Conservation (phyloP, 2,329 filamentous ascomycete genomes). For the Cryphonectria naterciae region DNA sequence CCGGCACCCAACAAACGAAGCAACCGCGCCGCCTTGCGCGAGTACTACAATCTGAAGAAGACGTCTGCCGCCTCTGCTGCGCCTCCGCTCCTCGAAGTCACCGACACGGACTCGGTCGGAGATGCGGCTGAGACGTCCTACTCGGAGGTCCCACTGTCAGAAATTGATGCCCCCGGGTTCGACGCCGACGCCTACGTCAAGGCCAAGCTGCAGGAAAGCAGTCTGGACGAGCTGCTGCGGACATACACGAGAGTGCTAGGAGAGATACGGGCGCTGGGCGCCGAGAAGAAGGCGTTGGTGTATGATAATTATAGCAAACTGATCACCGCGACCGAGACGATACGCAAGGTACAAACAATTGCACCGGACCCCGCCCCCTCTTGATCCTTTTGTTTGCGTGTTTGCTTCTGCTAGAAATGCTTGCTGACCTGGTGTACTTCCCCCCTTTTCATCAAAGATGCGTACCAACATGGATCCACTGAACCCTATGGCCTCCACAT, state of each 20-base stretch:
- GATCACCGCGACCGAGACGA: slow-evolving; percentile 95
- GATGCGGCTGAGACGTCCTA: slow-evolving; percentile 37
- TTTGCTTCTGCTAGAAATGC: not conserved
- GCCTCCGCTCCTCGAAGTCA: slow-evolving; percentile 48
- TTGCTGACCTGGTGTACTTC: not conserved
- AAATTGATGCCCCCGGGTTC: slow-evolving; percentile 77
- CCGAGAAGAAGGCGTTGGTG: slow-evolving; percentile 94
- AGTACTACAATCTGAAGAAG: slow-evolving; percentile 87
- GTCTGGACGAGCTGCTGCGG: slow-evolving; percentile 69
- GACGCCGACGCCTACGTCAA: slow-evolving; percentile 71
- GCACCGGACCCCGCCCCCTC: not conserved
- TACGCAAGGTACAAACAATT: slow-evolving; percentile 67
- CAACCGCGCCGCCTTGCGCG: slow-evolving; percentile 85
- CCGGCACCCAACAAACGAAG: slow-evolving; percentile 50
- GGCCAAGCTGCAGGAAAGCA: slow-evolving; percentile 62
- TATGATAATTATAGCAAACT: slow-evolving; percentile 99
- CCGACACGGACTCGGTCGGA: slow-evolving; percentile 39
- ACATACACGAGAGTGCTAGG: slow-evolving; percentile 73
- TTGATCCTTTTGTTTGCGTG: not conserved
- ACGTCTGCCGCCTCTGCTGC: slow-evolving; percentile 40
- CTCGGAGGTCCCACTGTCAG: slow-evolving; percentile 65
- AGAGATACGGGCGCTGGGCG: slow-evolving; percentile 88
- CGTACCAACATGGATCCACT: slow-evolving; percentile 79
- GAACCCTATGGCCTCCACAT: slow-evolving; percentile 72
- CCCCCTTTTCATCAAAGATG: slow-evolving; percentile 56